Evolutionary conservation across 2,329 filamentous ascomycete genomes (phyloP).

Genomic region (Aspergillus flavus): DNA sequence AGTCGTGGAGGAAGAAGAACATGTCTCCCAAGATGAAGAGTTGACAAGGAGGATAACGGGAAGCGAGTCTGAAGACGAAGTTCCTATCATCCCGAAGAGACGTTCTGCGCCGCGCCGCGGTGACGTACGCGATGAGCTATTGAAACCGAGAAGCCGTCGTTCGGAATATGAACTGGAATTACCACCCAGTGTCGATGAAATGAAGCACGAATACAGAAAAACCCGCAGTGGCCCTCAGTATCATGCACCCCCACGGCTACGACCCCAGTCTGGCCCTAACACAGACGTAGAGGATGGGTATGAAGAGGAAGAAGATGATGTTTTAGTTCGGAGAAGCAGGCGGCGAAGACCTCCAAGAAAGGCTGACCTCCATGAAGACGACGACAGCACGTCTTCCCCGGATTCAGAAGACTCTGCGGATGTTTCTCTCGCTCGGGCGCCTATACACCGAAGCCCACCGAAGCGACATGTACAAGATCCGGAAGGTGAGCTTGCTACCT

Average conservation of each 20-base stretch:
- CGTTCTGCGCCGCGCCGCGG: constrained; percentile 8
- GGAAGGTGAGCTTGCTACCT: constrained; percentile 61
- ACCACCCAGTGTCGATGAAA: constrained; percentile 1
- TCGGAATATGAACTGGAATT: constrained; percentile 12
- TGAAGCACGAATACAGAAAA: constrained; percentile 13
- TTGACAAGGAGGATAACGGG: constrained; percentile 14
- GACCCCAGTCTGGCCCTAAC: constrained; percentile 17
- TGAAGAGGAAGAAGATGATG: constrained; percentile 32
- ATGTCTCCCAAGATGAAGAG: constrained; percentile 14
- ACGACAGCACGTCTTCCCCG: constrained; percentile 30
- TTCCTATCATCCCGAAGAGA: constrained; percentile 5
- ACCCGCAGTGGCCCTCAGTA: constrained; percentile 9
- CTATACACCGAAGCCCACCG: constrained; percentile 84
- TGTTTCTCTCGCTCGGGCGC: constrained; percentile 65
- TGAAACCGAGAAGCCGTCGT: constrained; percentile 10
- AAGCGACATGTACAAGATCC: constrained; percentile 84
- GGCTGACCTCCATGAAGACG: constrained; percentile 40
- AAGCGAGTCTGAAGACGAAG: constrained; percentile 18
- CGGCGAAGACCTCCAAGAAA: constrained; percentile 22
- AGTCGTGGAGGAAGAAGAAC: constrained; percentile 12
- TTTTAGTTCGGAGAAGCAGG: constrained; percentile 35
- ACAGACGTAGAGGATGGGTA: constrained; percentile 15
- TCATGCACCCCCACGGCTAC: constrained; percentile 11
- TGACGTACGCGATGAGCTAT: neutral
- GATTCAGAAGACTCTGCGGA: constrained; percentile 57